These are phyloP conservation scores for Coccomyxa subellipsoidea DNA, from an alignment of 163 green algal genomes.

Conservation along the genomic window DNA sequence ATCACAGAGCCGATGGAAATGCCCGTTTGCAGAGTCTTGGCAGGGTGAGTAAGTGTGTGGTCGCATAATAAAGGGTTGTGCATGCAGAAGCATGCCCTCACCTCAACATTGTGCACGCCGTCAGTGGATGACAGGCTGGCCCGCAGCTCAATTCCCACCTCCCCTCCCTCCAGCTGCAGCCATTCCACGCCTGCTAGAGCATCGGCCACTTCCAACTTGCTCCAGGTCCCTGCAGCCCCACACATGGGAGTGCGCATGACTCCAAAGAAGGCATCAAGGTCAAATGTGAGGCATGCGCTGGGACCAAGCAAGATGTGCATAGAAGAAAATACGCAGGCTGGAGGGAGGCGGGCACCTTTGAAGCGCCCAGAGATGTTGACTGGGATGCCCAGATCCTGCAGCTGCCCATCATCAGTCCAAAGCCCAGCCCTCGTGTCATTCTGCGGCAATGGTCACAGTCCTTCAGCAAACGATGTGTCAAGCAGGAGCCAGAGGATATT, in stretches of 20 bases:
- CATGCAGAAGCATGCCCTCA: not conserved
- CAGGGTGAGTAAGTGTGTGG: too few species aligned
- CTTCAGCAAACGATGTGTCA: too few species aligned
- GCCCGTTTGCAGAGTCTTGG: too few species aligned
- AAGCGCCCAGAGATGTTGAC: not conserved
- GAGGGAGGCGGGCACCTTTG: too few species aligned
- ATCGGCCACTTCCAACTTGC: not conserved
- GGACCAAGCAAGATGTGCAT: not conserved
- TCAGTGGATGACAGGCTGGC: not conserved
- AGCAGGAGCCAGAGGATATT: too few species aligned
- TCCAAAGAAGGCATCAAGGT: not conserved
- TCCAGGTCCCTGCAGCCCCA: not conserved
- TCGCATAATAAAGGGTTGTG: too few species aligned
- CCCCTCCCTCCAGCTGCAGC: not conserved
- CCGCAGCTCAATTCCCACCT: not conserved
- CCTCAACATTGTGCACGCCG: slow-evolving; percentile 4
- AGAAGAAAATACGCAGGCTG: too few species aligned
- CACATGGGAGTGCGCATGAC: not conserved
- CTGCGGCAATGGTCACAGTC: too few species aligned
- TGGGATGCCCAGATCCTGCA: not conserved
- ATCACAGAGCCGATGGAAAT: not conserved
- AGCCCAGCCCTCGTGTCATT: not conserved
- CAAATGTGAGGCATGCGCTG: not conserved
- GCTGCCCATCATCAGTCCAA: not conserved
- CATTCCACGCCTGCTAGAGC: not conserved